Conservation (phyloP, 2,329 filamentous ascomycete genomes). For the Mollisia scopiformis region DNA sequence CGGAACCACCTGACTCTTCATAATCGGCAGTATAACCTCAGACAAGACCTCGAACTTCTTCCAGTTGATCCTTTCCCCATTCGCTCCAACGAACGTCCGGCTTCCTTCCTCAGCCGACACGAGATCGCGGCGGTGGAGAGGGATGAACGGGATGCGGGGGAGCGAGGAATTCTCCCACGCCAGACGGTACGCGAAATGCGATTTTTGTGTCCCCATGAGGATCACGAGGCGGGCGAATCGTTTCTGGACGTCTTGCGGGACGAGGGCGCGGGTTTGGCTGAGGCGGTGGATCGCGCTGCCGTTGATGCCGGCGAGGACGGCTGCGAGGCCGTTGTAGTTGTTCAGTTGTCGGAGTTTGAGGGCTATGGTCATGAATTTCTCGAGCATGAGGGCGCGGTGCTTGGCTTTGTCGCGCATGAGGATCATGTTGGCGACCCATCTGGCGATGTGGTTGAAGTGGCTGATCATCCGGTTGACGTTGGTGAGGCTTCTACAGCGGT, state of each 20-base stretch:
- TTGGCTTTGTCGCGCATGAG: slow-evolving; percentile 94
- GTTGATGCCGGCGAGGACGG: slow-evolving; percentile 90
- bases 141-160: slow-evolving; percentile 91
- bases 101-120: slow-evolving; percentile 93
- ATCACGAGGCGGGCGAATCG: slow-evolving; percentile 87
- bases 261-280: slow-evolving; percentile 74
- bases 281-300: slow-evolving; percentile 85
- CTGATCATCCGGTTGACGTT: slow-evolving; percentile 95
- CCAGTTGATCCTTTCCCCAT: slow-evolving; percentile 86
- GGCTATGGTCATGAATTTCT: slow-evolving; percentile 94
- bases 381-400: slow-evolving; percentile 85
- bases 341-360: slow-evolving; percentile 85
- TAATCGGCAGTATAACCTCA: slow-evolving; percentile 86
- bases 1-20: slow-evolving; percentile 85
- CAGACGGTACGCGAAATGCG: slow-evolving; percentile 91
- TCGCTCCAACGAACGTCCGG: slow-evolving; percentile 78
- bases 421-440: slow-evolving; percentile 82
- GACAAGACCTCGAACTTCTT: slow-evolving; percentile 97
- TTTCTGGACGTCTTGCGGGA: slow-evolving; percentile 73
- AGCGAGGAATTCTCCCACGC: slow-evolving; percentile 95
- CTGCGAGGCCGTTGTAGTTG: slow-evolving; percentile 97
- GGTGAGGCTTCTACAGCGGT: slow-evolving; percentile 74
- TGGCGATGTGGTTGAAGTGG: slow-evolving; percentile 86
- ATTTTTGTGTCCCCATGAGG: slow-evolving; percentile 91
- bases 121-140: slow-evolving; percentile 85